These are phyloP conservation scores for Saccharomycopsis crataegensis DNA, from an alignment of 1,139 yeast species.

Conservation along the genomic window DNA sequence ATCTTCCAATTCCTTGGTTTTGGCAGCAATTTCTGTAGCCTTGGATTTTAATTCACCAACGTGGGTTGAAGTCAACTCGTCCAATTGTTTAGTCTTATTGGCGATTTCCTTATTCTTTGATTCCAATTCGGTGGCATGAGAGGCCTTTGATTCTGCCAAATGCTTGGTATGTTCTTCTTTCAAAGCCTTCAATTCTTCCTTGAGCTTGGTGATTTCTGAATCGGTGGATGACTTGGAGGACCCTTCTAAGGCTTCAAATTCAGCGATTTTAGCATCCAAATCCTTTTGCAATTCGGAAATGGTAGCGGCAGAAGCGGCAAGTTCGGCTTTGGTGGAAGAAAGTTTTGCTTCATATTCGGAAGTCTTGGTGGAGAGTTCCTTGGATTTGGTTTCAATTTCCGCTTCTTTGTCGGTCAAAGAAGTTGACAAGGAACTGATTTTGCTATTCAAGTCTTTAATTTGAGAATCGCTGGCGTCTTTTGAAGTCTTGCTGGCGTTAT, in stretches of 20 bases:
- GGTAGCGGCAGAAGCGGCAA: no score
- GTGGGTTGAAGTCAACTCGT: neutral
- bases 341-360: no score
- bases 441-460: neutral
- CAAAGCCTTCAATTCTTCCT: neutral
- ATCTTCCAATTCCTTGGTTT: neutral
- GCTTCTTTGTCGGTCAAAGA: neutral
- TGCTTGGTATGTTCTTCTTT: neutral
- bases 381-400: neutral
- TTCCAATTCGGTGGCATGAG: conserved; percentile 2
- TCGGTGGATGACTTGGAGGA: no score
- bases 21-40: neutral
- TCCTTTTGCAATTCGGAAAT: no score
- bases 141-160: neutral
- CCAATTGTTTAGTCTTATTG: neutral
- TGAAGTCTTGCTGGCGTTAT: neutral
- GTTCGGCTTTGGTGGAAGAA: no score
- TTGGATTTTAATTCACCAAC: neutral
- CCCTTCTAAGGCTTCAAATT: no score
- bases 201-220: neutral
- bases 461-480: neutral
- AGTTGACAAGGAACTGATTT: neutral
- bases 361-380: neutral
- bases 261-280: no score
- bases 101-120: neutral